Evolutionary conservation across 1,284 basidiomycete species (phyloP).

Genomic region (Cutaneotrichosporon sp.): DNA sequence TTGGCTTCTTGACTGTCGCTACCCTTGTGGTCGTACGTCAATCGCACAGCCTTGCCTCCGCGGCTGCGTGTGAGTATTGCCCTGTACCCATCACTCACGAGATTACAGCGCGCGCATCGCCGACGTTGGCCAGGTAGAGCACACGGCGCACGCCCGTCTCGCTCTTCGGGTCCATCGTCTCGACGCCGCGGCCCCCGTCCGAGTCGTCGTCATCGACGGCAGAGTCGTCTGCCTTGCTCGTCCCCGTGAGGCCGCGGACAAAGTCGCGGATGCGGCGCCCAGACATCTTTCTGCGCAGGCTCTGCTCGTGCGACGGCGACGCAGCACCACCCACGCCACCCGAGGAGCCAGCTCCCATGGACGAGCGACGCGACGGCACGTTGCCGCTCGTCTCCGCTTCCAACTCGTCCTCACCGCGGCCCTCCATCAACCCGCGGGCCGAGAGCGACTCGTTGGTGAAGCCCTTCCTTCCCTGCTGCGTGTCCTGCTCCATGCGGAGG

Average conservation of each 20-base stretch:
- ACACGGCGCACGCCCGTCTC: constrained; percentile 63
- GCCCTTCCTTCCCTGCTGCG: constrained; percentile 27
- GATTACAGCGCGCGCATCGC: constrained; percentile 59
- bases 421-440: constrained; percentile 47
- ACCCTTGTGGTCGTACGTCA: constrained; percentile 99
- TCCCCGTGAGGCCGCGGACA: constrained; percentile 48
- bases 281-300: constrained; percentile 38
- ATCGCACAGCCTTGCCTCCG: constrained; percentile 81
- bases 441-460: constrained; percentile 46
- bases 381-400: constrained; percentile 40
- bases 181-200: constrained; percentile 39
- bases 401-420: constrained; percentile 51
- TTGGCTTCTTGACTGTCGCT: constrained; percentile 96
- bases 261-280: constrained; percentile 49
- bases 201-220: constrained; percentile 34
- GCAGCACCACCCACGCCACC: constrained; percentile 32
- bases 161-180: constrained; percentile 46
- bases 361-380: constrained; percentile 25
- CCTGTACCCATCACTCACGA: constrained; percentile 33
- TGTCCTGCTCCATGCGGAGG: constrained; percentile 81
- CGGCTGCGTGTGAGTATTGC: constrained; percentile 57
- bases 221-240: constrained; percentile 26
- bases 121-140: constrained; percentile 94
- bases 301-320: constrained; percentile 17
- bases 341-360: constrained; percentile 34